Percentiles rank a stretch among this genome's conserved stretches.
Evolutionary conservation across 768 basidiomycete species (phyloP).

Genomic region (Lyophyllum shimeji): DNA sequence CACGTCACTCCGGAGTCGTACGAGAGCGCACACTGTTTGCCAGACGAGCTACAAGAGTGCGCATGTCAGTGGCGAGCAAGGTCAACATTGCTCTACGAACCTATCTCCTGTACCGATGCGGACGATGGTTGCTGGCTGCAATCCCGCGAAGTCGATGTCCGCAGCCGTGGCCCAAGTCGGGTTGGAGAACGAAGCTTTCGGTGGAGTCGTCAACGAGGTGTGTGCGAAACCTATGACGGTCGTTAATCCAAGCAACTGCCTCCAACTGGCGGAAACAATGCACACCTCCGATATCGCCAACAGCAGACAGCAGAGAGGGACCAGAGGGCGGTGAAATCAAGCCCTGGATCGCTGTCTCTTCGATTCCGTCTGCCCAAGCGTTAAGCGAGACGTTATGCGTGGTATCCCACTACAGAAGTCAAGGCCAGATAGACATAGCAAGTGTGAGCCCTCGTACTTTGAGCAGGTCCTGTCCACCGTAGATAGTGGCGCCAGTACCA

Average conservation of each 20-base stretch:
- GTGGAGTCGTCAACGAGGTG: slow-evolving; percentile 38
- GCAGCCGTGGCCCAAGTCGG: slow-evolving; percentile 46
- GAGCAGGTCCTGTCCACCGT: slow-evolving; percentile 55
- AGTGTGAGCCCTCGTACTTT: slow-evolving; percentile 24
- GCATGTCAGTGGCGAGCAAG: neutral
- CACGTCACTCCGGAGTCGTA: slow-evolving; percentile 53
- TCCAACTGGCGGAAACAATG: neutral
- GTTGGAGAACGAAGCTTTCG: slow-evolving; percentile 38
- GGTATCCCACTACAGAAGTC: slow-evolving; percentile 50
- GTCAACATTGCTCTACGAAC: slow-evolving; percentile 20
- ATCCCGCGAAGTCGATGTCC: slow-evolving; percentile 57
- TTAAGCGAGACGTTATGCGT: slow-evolving; percentile 57
- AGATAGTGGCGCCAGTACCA: slow-evolving; percentile 67
- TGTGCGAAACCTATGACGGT: slow-evolving; percentile 46
- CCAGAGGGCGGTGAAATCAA: slow-evolving; percentile 65
- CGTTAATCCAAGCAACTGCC: neutral
- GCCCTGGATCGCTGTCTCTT: slow-evolving; percentile 58
- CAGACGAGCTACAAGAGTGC: slow-evolving; percentile 30
- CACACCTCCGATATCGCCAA: slow-evolving; percentile 54
- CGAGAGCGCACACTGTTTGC: slow-evolving; percentile 59
- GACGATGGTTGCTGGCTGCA: slow-evolving; percentile 47
- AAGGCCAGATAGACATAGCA: neutral
- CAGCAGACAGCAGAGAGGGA: slow-evolving; percentile 53
- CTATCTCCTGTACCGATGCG: slow-evolving; percentile 52
- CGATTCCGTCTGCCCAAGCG: slow-evolving; percentile 62